Base-by-base conservation (phyloP, 129 eudicot species). In the Artemisia tridentata region DNA sequence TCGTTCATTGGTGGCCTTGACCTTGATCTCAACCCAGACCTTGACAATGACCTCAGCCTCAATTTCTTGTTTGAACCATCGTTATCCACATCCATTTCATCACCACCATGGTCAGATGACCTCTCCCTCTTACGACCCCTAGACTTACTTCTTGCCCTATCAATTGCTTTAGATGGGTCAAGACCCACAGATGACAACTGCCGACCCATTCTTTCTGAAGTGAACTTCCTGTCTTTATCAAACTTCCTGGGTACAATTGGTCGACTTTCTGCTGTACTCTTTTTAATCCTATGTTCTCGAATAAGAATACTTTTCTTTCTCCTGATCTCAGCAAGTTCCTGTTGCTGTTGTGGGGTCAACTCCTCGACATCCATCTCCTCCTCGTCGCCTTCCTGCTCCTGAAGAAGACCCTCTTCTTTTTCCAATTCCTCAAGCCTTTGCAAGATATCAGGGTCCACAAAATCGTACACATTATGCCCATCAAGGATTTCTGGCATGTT, bases 41-140 rank as follows among this genome's bases (percentile, higher is more conserved):
- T n/a, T 1, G 80, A 70, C 45, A 61, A 23, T 0, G 96, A 92
- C 81, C 87, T 83, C 80, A 78, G 27, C 7, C 85, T 72, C 82
- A 80, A 67, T 80, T 87, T 92, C 89, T 92, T 92, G 49, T 74
- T 86, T 6, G 88, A 71, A 1, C 80, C 76, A 21, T 79, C 86
- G 46, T 18, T 45, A 70, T 92, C 98, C 54, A 86, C 82, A 54
- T 89, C 95, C 96, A 89, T 89, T 3, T 77, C 72, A 62, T 84
- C 88, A 63, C 34, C 71, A 20, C 67, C 84, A 16, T 59, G 63
- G 10, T 78, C 88, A 34, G 50, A 2, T 25, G 96, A 92, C 73
- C 98, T 86, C 68, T 89, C 91, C 80, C 98, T 83, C 86, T 92
- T 92, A 7, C 98, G 86, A 2, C 96, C 98, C 76, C 98, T 85